Base-by-base conservation (phyloP, 2,329 filamentous ascomycete species). In the Phialemoniopsis sp. region DNA sequence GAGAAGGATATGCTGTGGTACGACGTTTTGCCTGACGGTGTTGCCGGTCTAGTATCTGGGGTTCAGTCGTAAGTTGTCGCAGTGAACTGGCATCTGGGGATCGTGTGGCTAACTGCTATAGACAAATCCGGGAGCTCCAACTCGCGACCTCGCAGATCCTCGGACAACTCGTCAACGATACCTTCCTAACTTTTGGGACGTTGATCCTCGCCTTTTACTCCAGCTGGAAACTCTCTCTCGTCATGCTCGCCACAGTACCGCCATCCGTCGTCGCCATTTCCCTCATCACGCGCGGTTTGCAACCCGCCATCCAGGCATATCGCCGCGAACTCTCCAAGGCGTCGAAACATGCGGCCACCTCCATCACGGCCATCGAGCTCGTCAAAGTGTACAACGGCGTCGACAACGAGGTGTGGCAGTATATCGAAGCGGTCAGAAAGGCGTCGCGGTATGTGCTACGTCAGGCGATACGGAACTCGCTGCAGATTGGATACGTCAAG, bases 351-450 rank as follows among this genome's bases (percentile, higher is more conserved):
- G 76, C 82, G 2, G 81, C 78, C 9, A 84, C 80, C 10, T 81
- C 87, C 0, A 73, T 94, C 9, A 69, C 71, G 2, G 81, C 79
- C 3, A 91, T 96, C 30, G 88, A 95, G 44, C 78, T 87, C 0
- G 88, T 97, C 54, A 96, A 96, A 57, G 83, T 81, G 38, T 90
- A 86, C 63, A 90, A 91, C 49, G 87, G 84, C 1, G 77, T 89
- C 52, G 72, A 75, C 12, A 67, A 81, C 10, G 90, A 95, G 57
- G 60, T 77, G 1, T 72, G 73, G 53, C 78, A 79, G 47, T 96
- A 94, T 54, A 60, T 66, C 2, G 57, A 53, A 1, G 69, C 74
- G 10, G 18, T 51, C 8, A 39, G 41, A 1, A 18, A 19, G 2
- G 47, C 47, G 0, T 40, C 43, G 0, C 16, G 5, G 2, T 73